Evolutionary conservation across 1,284 basidiomycete species (phyloP), one percentile per base, ranked within the genome.

Genomic region (Termitomyces sp.): DNA sequence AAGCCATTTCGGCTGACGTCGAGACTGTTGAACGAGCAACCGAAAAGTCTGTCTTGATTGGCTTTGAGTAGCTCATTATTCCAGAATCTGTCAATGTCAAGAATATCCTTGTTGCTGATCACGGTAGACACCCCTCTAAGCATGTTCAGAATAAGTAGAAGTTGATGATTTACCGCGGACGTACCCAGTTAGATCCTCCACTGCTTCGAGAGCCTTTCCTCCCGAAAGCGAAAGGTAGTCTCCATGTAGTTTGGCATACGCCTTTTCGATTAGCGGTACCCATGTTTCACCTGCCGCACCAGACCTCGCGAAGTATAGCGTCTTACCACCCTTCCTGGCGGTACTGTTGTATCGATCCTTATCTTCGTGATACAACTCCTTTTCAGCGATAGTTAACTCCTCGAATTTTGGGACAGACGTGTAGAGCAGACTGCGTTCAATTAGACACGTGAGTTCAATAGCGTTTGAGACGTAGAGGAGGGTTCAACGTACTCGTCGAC

Each of bases 211-310:
- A 13, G 68, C 63, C 44, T 62, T 67, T 1, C 78, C 78, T 5
- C 72, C 72, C 9, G 58, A 53, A 16, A 79, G 54, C 1, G 74
- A 64, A 3, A 64, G 61, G 59, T 76, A 79, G 57, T 76, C 73
- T 1, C 78, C 78, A 58, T 79, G 75, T 3, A 80, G 58, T 58
- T 80, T 80, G 1, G 77, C 77, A 56, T 70, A 80, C 1, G 78
- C 77, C 57, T 79, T 78, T 59, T 79, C 77, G 10, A 79, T 68
- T 5, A 80, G 62, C 14, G 78, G 72, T 8, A 79, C 76, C 78
- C 78, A 80, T 5, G 76, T 79, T 54, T 79, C 77, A 35, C 70
- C 71, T 38, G 72, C 62, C 1, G 68, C 68, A 1, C 70, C 72
- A 6, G 76, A 78, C 16, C 65, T 68, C 0, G 76, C 73, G 60